Evolutionary conservation across 2,329 filamentous ascomycete genomes (phyloP).

Genomic region (Trichoderma gracile): DNA sequence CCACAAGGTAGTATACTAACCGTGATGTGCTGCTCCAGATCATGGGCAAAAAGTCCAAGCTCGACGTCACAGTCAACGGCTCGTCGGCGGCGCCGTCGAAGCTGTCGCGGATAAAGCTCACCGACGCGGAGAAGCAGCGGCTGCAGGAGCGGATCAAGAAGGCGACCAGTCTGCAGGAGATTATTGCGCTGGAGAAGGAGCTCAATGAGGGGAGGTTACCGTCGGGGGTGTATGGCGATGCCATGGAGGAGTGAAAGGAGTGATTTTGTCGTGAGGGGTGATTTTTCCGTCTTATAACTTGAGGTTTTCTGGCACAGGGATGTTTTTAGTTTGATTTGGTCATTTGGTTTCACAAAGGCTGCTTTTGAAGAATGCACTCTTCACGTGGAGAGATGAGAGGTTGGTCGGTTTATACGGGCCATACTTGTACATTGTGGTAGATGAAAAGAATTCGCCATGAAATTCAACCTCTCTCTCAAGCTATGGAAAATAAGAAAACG

Average conservation of each 20-base stretch:
- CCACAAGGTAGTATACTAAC: not conserved
- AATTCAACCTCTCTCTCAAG: not conserved
- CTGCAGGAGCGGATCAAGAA: slow-evolving; percentile 86
- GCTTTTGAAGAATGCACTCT: not conserved
- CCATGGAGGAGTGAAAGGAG: slow-evolving; percentile 59
- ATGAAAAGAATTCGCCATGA: not conserved
- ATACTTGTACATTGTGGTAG: not conserved
- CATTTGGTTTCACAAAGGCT: not conserved
- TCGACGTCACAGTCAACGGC: slow-evolving; percentile 57
- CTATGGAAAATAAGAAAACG: not conserved
- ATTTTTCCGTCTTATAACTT: not conserved
- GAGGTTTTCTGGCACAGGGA: not conserved
- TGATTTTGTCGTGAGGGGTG: not conserved
- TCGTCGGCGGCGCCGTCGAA: slow-evolving; percentile 52
- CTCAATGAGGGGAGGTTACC: slow-evolving; percentile 86
- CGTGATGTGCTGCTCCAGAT: slow-evolving; percentile 54
- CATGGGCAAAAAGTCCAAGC: slow-evolving; percentile 78
- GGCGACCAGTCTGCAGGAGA: slow-evolving; percentile 86
- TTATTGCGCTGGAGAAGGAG: slow-evolving; percentile 86
- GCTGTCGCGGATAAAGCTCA: slow-evolving; percentile 78
- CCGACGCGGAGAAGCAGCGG: slow-evolving; percentile 81
- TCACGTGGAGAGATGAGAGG: not conserved
- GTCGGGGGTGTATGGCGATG: slow-evolving; percentile 55
- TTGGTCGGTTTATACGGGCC: not conserved
- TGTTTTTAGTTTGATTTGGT: not conserved